Percentiles rank a stretch among this genome's conserved stretches.
phyloP scores from a whole-genome alignment of 1,139 yeast species.

The Eremothecium gossypii region DNA sequence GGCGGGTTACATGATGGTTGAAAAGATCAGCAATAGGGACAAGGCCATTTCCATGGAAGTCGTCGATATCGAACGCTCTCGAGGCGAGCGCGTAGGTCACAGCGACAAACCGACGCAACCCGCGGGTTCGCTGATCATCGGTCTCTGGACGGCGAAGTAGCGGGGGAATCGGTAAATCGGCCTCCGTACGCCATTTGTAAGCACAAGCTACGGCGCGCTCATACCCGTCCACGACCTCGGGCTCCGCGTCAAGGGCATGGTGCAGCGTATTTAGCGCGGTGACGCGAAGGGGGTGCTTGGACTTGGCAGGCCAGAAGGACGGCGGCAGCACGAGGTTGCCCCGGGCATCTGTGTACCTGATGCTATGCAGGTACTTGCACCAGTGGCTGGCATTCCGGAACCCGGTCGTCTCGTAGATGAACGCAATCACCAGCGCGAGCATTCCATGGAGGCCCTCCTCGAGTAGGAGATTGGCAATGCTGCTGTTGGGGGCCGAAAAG shows the following conservation, averaged over 20 bases:
- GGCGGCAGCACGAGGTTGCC: constrained; percentile 42
- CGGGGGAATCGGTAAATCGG: constrained; percentile 34
- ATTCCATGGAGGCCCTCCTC: constrained; percentile 59
- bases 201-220: constrained; percentile 47
- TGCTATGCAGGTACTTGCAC: constrained; percentile 52
- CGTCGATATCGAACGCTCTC: constrained; percentile 73
- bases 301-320: constrained; percentile 52
- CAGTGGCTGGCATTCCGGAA: constrained; percentile 62
- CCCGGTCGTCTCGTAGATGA: constrained; percentile 53
- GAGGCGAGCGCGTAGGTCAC: constrained; percentile 55
- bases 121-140: constrained; percentile 11
- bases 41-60: constrained; percentile 59
- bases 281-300: constrained; percentile 43
- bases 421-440: constrained; percentile 57
- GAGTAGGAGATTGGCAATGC: constrained; percentile 54
- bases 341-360: constrained; percentile 35
- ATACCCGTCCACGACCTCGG: constrained; percentile 49
- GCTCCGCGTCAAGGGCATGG: constrained; percentile 27
- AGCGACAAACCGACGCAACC: constrained; percentile 40
- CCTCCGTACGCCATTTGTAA: constrained; percentile 22
- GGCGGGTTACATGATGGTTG: constrained; percentile 55
- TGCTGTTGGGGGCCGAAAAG: constrained; percentile 50
- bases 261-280: constrained; percentile 59
- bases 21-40: constrained; percentile 91
- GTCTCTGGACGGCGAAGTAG: constrained; percentile 26